Evolutionary conservation across 805 yeast species (phyloP), one percentile per base, ranked within the genome.

Genomic region (Saturnispora dispora): DNA sequence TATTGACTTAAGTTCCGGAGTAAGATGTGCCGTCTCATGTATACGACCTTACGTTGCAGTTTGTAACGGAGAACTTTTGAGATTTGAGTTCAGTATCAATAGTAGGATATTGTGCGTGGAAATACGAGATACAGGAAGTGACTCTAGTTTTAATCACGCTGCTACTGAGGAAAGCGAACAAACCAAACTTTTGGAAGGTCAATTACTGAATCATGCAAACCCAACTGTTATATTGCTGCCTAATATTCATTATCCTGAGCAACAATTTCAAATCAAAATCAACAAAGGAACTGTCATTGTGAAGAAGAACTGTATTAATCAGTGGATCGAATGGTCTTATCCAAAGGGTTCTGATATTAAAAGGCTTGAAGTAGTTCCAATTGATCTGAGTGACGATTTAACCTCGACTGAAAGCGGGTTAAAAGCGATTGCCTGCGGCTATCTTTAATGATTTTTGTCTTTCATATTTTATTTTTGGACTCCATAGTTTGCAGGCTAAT

Each of bases 21-120:
- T 84, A 1, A 71, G 97, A 39, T 95, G 93, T 0, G 73, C 78
- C 1, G 78, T 76, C 47, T 88, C 96, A 0, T 77, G 86, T 1
- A 68, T 87, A 27, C 73, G 99, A 45, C 97, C 98, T 2, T 84
- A 75, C 56, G 83, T 89, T 1, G 63, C 81, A 1, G 77, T 82
- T 3, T 73, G 83, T 0, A 73, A 72, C 33, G 98, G 98, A 2
- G 58, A 59, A 1, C 74, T 85, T 13, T 61, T 61, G 5, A 64
- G 68, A 18, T 77, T 82, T 15, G 80, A 74, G 47, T 89, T 89
- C 63, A 82, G 85, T 53, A 57, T 85, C 47, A 66, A 67, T 42
- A 63, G 67, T 4, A 69, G 71, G 20, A 66, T 61, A 28, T 64
- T 88, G 52, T 71, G 74, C 10, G 62, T 89, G 15, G 44, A 37